These are phyloP conservation scores for Leccinum insigne DNA, from an alignment of 1,284 basidiomycete species.

Conservation along the genomic window DNA sequence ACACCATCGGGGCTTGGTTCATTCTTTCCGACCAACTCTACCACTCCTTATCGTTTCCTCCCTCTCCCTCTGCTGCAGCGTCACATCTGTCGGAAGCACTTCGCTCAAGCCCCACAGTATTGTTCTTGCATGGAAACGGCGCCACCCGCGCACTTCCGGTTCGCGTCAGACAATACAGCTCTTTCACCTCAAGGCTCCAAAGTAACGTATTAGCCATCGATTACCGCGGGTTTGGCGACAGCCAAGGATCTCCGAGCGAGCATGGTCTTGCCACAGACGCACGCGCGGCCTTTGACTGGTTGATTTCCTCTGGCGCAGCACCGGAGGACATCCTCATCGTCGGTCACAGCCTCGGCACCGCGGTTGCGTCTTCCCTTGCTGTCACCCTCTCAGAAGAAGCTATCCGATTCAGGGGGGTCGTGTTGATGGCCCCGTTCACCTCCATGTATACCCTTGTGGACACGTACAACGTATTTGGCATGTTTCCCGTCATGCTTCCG, in stretches of 20 bases:
- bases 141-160: slow-evolving; percentile 69
- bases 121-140: slow-evolving; percentile 93
- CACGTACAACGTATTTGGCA: slow-evolving; percentile 70
- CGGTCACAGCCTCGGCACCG: slow-evolving; percentile 86
- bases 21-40: slow-evolving; percentile 74
- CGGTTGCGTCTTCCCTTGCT: slow-evolving; percentile 65
- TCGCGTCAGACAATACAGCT: slow-evolving; percentile 64
- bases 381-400: slow-evolving; percentile 58
- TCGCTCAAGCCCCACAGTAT: slow-evolving; percentile 64
- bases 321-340: slow-evolving; percentile 66
- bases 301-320: slow-evolving; percentile 57
- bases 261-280: slow-evolving; percentile 78
- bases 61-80: slow-evolving; percentile 34
- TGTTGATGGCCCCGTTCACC: slow-evolving; percentile 79
- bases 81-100: slow-evolving; percentile 48
- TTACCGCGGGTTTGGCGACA: slow-evolving; percentile 94
- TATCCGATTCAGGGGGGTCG: slow-evolving; percentile 56
- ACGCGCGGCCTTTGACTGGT: slow-evolving; percentile 80
- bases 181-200: slow-evolving; percentile 60
- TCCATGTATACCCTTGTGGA: slow-evolving; percentile 65
- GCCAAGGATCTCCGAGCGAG: slow-evolving; percentile 76
- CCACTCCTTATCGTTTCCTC: slow-evolving; percentile 42
- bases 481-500: slow-evolving; percentile 72
- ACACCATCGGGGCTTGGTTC: slow-evolving; percentile 89
- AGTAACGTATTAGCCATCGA: slow-evolving; percentile 86